phyloP scores from a whole-genome alignment of 495 filamentous ascomycete species.

The Lepidopterella palustris region DNA sequence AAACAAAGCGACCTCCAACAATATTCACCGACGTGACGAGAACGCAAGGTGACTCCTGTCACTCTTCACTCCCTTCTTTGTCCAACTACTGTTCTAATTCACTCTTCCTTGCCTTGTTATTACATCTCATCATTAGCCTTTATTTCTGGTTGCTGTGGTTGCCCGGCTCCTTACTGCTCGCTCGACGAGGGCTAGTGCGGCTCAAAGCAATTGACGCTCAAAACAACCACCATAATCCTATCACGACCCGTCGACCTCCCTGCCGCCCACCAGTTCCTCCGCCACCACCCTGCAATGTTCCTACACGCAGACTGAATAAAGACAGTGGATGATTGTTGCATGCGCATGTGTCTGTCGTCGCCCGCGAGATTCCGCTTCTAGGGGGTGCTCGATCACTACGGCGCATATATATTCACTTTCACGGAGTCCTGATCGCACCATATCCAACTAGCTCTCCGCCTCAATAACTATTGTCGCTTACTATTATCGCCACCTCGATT shows the following conservation, averaged over 20 bases:
- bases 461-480: neutral
- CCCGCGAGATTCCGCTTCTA: neutral
- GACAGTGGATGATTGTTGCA: neutral
- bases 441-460: neutral
- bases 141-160: neutral
- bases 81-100: neutral
- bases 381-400: neutral
- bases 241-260: constrained; percentile 5
- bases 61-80: neutral
- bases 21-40: neutral
- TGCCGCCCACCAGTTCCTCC: neutral
- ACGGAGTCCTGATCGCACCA: neutral
- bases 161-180: neutral
- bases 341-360: neutral
- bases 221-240: constrained; percentile 14
- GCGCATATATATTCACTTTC: neutral
- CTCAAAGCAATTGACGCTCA: constrained; percentile 13
- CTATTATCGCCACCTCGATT: neutral
- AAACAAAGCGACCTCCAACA: neutral
- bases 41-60: neutral
- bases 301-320: neutral
- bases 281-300: neutral
- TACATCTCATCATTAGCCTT: neutral
- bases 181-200: constrained; percentile 9
- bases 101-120: neutral